These are phyloP conservation scores for Paecilomyces sp. DNA, from an alignment of 2,329 filamentous ascomycete genomes.

Conservation along the genomic window DNA sequence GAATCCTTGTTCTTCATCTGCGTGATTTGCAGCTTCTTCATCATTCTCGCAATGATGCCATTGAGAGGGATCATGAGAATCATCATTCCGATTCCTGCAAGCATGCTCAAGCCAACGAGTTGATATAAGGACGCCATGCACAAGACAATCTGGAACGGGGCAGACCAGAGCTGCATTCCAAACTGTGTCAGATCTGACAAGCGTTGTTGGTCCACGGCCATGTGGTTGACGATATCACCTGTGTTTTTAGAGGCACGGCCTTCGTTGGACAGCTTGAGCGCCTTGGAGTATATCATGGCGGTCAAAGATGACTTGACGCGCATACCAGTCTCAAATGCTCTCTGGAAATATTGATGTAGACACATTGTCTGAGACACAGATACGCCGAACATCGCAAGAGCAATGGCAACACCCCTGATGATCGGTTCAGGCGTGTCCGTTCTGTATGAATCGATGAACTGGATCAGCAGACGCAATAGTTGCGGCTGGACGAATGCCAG, in stretches of 20 bases:
- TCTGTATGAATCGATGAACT: constrained; percentile 72
- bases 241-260: constrained; percentile 83
- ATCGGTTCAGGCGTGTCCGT: constrained; percentile 62
- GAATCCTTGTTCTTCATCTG: constrained; percentile 99
- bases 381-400: constrained; percentile 83
- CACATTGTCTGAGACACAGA: constrained; percentile 81
- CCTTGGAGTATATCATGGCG: constrained; percentile 87
- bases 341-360: constrained; percentile 96
- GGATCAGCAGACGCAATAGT: constrained; percentile 73
- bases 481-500: constrained; percentile 89
- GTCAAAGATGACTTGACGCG: constrained; percentile 86
- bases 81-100: constrained; percentile 92
- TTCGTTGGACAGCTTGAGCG: constrained; percentile 84
- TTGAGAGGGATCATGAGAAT: constrained; percentile 96
- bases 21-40: constrained; percentile 88
- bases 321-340: constrained; percentile 93
- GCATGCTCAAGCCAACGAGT: constrained; percentile 89
- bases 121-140: constrained; percentile 96
- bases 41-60: constrained; percentile 80
- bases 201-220: constrained; percentile 96
- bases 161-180: constrained; percentile 91
- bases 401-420: constrained; percentile 78
- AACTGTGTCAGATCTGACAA: constrained; percentile 93
- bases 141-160: constrained; percentile 89
- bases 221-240: constrained; percentile 97